These are phyloP conservation scores for Colletotrichum noveboracense DNA, from an alignment of 2,329 filamentous ascomycete genomes.

Conservation along the genomic window DNA sequence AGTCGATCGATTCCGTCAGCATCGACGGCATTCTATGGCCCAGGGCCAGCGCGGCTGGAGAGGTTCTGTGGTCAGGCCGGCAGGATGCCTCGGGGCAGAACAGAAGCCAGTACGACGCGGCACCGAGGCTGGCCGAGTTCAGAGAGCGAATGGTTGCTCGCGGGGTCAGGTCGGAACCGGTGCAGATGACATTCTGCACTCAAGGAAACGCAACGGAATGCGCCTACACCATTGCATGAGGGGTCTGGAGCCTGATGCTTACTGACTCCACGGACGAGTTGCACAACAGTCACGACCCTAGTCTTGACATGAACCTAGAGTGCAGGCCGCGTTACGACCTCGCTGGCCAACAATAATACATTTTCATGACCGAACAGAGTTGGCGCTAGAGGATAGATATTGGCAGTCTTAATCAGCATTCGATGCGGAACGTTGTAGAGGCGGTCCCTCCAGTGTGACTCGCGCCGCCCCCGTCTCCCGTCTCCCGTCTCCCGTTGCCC, in stretches of 20 bases:
- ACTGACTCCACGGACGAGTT: neutral
- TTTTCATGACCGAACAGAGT: neutral
- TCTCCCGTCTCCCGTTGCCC: neutral
- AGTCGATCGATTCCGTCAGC: constrained; percentile 78
- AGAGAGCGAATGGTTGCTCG: constrained; percentile 75
- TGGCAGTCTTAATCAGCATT: neutral
- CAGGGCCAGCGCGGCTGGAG: constrained; percentile 73
- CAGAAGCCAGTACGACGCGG: constrained; percentile 72
- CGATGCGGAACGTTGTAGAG: neutral
- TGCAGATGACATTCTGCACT: constrained; percentile 77
- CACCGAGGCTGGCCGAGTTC: constrained; percentile 74
- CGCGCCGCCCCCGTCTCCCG: neutral
- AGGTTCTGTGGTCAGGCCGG: constrained; percentile 81
- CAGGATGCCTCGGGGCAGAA: constrained; percentile 71
- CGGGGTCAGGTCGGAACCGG: constrained; percentile 67
- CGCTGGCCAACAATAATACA: neutral
- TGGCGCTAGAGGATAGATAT: neutral
- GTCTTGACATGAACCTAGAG: neutral
- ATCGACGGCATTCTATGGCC: constrained; percentile 83
- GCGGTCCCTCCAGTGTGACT: neutral
- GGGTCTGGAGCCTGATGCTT: neutral
- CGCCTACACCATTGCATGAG: constrained; percentile 4
- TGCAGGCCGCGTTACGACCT: neutral
- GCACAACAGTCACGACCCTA: neutral
- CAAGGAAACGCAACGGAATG: constrained; percentile 52